phyloP scores from a whole-genome alignment of 176 grass and related monocot species.

The Pontederia crassipes region DNA sequence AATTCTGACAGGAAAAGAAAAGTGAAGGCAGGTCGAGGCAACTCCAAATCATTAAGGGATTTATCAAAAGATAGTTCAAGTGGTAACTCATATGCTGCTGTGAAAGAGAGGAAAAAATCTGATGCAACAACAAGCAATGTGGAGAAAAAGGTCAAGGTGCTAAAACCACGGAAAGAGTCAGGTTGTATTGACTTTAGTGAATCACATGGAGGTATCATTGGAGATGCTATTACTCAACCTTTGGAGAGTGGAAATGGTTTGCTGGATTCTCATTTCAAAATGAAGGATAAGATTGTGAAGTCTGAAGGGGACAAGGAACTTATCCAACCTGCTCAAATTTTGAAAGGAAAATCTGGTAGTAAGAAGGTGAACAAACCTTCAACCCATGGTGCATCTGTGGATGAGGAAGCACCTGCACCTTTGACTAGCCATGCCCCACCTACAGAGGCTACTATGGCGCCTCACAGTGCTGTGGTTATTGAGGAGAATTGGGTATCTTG shows the following conservation, averaged over 20 bases:
- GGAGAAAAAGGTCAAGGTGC: conserved; percentile 45
- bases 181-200: conserved; percentile 23
- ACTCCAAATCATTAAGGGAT: conserved; percentile 33
- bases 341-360: conserved; percentile 38
- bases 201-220: conserved; percentile 21
- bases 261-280: conserved; percentile 28
- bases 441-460: conserved; percentile 30
- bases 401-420: conserved; percentile 30
- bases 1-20: conserved; percentile 43
- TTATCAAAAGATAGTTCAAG: conserved; percentile 28
- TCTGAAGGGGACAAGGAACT: conserved; percentile 41
- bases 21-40: conserved; percentile 48
- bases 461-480: conserved; percentile 47
- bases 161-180: conserved; percentile 39
- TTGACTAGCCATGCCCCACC: conserved; percentile 36
- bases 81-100: conserved; percentile 28
- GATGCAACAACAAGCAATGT: conserved; percentile 36
- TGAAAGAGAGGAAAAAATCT: conserved; percentile 46
- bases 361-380: conserved; percentile 36
- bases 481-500: conserved; percentile 89
- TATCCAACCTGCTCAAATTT: conserved; percentile 31
- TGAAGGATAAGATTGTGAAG: conserved; percentile 31
- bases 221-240: conserved; percentile 9
- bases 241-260: conserved; percentile 42
- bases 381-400: conserved; percentile 26